A percentile compares a stretch with the other conserved stretches of the same genome.
Evolutionary conservation across 768 basidiomycete species (phyloP).

Genomic region (Ramaria sp.): DNA sequence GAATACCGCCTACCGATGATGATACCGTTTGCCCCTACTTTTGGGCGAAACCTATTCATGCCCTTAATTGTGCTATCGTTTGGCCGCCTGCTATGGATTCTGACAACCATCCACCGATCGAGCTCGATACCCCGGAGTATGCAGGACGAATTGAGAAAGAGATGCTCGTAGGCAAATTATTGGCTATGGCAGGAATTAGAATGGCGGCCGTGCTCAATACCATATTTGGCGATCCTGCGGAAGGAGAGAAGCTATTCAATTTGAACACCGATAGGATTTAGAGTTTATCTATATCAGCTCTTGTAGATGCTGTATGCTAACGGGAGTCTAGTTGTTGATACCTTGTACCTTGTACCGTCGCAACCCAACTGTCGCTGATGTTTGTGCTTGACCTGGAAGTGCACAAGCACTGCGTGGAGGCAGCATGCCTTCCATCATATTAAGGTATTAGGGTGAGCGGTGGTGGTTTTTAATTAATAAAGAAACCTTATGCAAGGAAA

Average conservation of each 20-base stretch:
- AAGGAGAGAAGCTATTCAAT: background rate
- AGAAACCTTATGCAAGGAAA: no score
- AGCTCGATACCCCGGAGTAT: conserved; percentile 78
- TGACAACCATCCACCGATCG: conserved; percentile 31
- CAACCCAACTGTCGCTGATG: no score
- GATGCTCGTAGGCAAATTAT: conserved; percentile 69
- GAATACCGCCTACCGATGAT: conserved; percentile 31
- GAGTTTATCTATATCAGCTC: background rate
- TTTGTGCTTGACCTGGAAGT: no score
- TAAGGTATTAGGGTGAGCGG: no score
- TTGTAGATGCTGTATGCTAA: background rate
- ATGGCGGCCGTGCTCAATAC: conserved; percentile 78
- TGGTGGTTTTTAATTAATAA: no score
- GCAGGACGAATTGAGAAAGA: conserved; percentile 52
- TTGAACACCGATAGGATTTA: background rate
- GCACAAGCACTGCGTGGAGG: no score
- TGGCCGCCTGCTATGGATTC: conserved; percentile 65
- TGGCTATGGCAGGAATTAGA: conserved; percentile 75
- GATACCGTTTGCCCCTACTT: conserved; percentile 58
- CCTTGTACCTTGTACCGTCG: no score
- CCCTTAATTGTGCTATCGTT: conserved; percentile 71
- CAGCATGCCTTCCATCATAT: no score
- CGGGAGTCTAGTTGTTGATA: no score
- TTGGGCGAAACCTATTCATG: conserved; percentile 66
- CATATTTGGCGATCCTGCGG: conserved; percentile 38